These are phyloP conservation scores for Guadua angustifolia DNA, from an alignment of 176 grass and related monocot genomes.

Conservation along the genomic window DNA sequence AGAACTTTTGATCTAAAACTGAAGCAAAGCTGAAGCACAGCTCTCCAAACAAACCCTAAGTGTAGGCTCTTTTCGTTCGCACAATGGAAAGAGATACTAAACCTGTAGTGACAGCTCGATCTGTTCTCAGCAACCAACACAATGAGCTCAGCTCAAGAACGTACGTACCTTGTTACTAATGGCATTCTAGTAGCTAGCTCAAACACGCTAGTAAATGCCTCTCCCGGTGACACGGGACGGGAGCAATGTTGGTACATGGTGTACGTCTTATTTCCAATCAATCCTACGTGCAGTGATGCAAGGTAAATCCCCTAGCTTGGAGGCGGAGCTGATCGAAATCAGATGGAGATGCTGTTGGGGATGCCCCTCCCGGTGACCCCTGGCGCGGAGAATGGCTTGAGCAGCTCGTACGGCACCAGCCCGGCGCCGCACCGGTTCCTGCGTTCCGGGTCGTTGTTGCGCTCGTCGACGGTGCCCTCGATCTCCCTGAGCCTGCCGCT, in stretches of 20 bases:
- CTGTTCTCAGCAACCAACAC: neutral
- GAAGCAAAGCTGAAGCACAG: too few relatives aligned
- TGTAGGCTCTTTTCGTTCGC: neutral
- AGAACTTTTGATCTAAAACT: too few relatives aligned
- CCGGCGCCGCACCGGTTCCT: conserved; percentile 82
- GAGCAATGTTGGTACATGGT: conserved; percentile 15
- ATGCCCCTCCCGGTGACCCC: conserved; percentile 87
- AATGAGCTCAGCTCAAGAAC: neutral
- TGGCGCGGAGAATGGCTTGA: conserved; percentile 76
- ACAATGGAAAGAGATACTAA: neutral
- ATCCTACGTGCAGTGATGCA: neutral
- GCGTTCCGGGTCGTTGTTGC: conserved; percentile 56
- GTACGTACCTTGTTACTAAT: neutral
- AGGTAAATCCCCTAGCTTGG: neutral
- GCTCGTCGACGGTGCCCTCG: conserved; percentile 67
- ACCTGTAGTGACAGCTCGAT: neutral
- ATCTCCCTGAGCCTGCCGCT: conserved; percentile 73
- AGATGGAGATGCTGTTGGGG: conserved; percentile 93
- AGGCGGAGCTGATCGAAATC: conserved; percentile 28
- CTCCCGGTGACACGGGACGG: neutral
- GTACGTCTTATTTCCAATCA: conserved; percentile 16
- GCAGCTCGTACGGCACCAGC: conserved; percentile 83
- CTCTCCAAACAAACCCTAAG: too few relatives aligned
- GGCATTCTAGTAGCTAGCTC: neutral
- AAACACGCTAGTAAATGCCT: conserved; percentile 18